Evolutionary conservation across 345 rosid genomes (phyloP).

Genomic region (Murraya koenigii): DNA sequence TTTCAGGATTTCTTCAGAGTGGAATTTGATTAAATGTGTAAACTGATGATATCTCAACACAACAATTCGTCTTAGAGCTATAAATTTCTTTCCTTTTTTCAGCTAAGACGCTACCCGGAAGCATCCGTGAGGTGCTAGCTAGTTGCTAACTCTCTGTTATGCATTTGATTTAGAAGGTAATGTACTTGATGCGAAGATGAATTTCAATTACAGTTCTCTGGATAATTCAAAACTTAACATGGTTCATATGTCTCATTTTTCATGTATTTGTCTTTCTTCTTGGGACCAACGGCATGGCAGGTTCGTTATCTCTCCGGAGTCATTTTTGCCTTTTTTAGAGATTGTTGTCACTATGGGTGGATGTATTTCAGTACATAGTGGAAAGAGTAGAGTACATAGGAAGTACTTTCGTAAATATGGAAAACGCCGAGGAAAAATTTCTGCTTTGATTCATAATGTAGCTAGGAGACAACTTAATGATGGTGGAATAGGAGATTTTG

Average conservation of each 20-base stretch:
- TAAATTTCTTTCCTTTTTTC: not conserved
- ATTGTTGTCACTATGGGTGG: slow-evolving; percentile 57
- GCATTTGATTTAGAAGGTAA: not conserved
- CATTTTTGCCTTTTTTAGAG: slow-evolving; percentile 1
- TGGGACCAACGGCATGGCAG: not conserved
- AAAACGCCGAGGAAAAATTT: slow-evolving; percentile 47
- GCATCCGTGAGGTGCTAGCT: not conserved
- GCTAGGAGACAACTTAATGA: slow-evolving; percentile 41
- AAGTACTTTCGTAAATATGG: slow-evolving; percentile 24
- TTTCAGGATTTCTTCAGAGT: not conserved
- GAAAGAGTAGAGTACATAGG: slow-evolving; percentile 19
- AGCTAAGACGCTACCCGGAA: not conserved
- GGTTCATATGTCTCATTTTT: not conserved
- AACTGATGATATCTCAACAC: not conserved
- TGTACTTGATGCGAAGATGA: not conserved
- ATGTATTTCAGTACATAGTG: slow-evolving; percentile 54
- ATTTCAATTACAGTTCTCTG: not conserved
- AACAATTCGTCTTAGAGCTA: not conserved
- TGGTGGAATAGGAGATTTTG: slow-evolving; percentile 48
- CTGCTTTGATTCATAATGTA: slow-evolving; percentile 34
- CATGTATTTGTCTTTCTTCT: not conserved
- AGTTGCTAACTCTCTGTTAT: not conserved
- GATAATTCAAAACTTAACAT: not conserved
- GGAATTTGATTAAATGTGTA: not conserved
- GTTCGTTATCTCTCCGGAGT: not conserved